Evolutionary conservation across 768 basidiomycete species (phyloP), one percentile per base, ranked within the genome.

Genomic region (Boletus sp.): DNA sequence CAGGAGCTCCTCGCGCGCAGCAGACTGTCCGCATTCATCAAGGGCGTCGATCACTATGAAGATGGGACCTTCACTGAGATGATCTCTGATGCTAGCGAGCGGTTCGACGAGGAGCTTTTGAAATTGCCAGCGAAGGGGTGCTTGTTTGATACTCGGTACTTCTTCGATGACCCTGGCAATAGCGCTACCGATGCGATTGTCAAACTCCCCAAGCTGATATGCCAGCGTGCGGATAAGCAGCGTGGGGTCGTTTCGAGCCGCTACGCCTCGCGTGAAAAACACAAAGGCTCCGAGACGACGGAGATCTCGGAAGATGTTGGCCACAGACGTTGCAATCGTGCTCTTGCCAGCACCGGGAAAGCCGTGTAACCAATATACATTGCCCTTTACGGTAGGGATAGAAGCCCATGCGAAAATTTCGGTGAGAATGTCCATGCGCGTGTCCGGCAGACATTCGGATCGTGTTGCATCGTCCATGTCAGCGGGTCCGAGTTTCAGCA

Each of bases 321-420:
- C 74, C 12, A 75, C 54, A 0, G 75, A 76, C 0, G 69, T 76
- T 5, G 74, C 52, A 20, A 75, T 60, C 2, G 74, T 67, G 37
- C 74, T 76, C 63, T 75, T 75, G 11, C 74, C 75, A 6, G 72
- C 55, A 17, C 74, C 74, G 0, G 75, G 73, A 36, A 73, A 67
- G 8, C 75, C 73, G 33, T 71, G 62, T 30, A 75, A 51, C 74
- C 75, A 75, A 36, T 67, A 73, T 8, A 75, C 52, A 18, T 60
- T 72, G 4, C 55, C 32, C 20, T 56, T 56, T 40, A 20, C 15
- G 4, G 51, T 48, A n/a, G 71, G 72, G 24, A 51, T 58, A 28
- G 61, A 33, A 18, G 52, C 57, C 71, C 71, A 72, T 6, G 67
- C 47, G 5, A 65, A 61, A 17, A 72, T 64, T 5, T 67, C 59